Percentiles rank a stretch among this genome's conserved stretches.
Conservation (phyloP, 2,329 filamentous ascomycete genomes). For the Pseudogymnoascus sp. region DNA sequence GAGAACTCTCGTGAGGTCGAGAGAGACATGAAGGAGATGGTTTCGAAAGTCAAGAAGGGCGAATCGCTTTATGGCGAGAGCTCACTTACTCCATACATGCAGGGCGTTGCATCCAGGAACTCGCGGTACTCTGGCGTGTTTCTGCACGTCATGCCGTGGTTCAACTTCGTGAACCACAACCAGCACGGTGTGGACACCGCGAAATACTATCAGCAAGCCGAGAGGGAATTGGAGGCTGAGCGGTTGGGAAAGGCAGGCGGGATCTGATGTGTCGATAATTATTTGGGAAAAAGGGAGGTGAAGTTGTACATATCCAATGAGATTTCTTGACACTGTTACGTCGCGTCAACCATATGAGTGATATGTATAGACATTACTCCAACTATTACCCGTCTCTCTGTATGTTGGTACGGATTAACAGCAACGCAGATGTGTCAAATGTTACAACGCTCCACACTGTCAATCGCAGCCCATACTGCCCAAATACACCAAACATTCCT, state of each 20-base stretch:
- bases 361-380: neutral
- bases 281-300: neutral
- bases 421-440: neutral
- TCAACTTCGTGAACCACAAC: constrained; percentile 96
- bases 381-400: neutral
- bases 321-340: neutral
- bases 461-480: neutral
- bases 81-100: constrained; percentile 74
- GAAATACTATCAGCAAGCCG: constrained; percentile 95
- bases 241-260: neutral
- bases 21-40: constrained; percentile 98
- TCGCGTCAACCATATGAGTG: neutral
- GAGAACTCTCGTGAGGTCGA: constrained; percentile 90
- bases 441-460: neutral
- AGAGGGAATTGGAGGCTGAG: constrained; percentile 85
- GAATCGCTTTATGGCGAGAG: constrained; percentile 82
- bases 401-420: neutral
- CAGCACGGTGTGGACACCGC: constrained; percentile 95
- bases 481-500: neutral
- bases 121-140: constrained; percentile 84
- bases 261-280: constrained; percentile 8
- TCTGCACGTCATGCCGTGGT: constrained; percentile 82
- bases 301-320: constrained; percentile 7
- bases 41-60: constrained; percentile 86
- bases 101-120: constrained; percentile 87